A percentile compares a stretch with the other conserved stretches of the same genome.
Conservation (phyloP, 768 basidiomycete species). For the Mycena chlorophos region DNA sequence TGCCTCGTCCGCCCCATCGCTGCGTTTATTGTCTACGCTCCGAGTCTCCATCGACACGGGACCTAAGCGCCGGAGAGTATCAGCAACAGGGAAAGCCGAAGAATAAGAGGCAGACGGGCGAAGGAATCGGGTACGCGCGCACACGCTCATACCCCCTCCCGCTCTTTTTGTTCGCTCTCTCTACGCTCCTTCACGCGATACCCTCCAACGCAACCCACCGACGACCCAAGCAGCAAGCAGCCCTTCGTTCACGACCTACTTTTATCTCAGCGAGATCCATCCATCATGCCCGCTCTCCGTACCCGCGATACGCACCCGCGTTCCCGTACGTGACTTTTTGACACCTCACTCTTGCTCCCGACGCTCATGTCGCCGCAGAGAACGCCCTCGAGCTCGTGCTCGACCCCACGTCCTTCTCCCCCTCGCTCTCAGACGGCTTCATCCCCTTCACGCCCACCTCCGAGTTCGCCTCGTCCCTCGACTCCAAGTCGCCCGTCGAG, state of each 20-base stretch:
- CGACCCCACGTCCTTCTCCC: background rate
- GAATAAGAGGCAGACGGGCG: too few relatives aligned
- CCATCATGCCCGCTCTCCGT: constrained; percentile 78
- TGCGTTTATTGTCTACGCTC: too few relatives aligned
- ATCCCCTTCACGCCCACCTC: too few relatives aligned
- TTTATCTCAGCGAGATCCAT: constrained; percentile 30
- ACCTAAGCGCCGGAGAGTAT: too few relatives aligned
- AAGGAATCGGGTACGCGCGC: too few relatives aligned
- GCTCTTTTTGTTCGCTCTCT: too few relatives aligned
- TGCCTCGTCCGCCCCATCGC: too few relatives aligned
- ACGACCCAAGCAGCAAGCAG: constrained; percentile 23
- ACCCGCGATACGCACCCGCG: constrained; percentile 77
- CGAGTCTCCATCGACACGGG: too few relatives aligned
- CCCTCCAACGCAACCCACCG: background rate
- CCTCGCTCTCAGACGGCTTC: constrained; percentile 4
- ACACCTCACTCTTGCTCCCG: constrained; percentile 30
- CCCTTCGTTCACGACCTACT: constrained; percentile 32
- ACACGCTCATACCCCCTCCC: too few relatives aligned
- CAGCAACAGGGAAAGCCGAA: too few relatives aligned
- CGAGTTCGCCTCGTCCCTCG: constrained; percentile 54
- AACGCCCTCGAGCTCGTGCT: constrained; percentile 5
- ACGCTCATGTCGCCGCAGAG: constrained; percentile 1
- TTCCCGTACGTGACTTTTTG: constrained; percentile 23
- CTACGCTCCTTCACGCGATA: background rate
- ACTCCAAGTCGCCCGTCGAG: background rate